Evolutionary conservation across 768 basidiomycete species (phyloP).

Genomic region (Boletus coccyginus): DNA sequence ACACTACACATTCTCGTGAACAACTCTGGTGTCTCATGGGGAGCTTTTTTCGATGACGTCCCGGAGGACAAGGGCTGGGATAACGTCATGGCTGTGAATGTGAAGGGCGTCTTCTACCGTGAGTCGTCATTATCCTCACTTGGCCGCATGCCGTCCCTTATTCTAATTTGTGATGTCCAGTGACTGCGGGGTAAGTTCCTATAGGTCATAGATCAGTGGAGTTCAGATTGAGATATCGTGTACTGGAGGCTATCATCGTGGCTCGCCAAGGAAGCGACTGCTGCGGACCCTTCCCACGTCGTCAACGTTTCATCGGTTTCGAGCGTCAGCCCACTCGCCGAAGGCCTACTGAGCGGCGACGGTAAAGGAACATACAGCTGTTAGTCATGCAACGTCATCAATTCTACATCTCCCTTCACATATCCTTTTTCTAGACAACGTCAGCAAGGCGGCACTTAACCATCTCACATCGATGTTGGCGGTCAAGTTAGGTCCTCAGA

Average conservation of each 20-base stretch:
- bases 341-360: slow-evolving; percentile 44
- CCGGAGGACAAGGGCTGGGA: slow-evolving; percentile 89
- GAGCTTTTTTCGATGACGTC: slow-evolving; percentile 62
- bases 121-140: slow-evolving; percentile 20
- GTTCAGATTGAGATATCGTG: background rate
- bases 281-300: slow-evolving; percentile 66
- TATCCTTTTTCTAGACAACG: slow-evolving; percentile 48
- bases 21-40: slow-evolving; percentile 82
- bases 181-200: slow-evolving; percentile 40
- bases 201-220: background rate
- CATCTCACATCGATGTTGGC: slow-evolving; percentile 76
- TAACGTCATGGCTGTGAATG: slow-evolving; percentile 76
- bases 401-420: background rate
- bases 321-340: slow-evolving; percentile 50
- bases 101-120: slow-evolving; percentile 85
- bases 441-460: slow-evolving; percentile 87
- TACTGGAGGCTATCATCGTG: slow-evolving; percentile 36
- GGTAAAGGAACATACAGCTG: slow-evolving; percentile 79
- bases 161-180: slow-evolving; percentile 25
- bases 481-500: slow-evolving; percentile 53
- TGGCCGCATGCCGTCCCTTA: background rate
- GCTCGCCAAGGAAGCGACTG: slow-evolving; percentile 64
- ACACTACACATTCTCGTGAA: slow-evolving; percentile 83
- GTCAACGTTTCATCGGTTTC: slow-evolving; percentile 81
- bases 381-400: slow-evolving; percentile 38